Percentiles rank a stretch among this genome's conserved stretches.
Conservation (phyloP, 2,329 filamentous ascomycete genomes). For the Colletotrichum simmondsii region DNA sequence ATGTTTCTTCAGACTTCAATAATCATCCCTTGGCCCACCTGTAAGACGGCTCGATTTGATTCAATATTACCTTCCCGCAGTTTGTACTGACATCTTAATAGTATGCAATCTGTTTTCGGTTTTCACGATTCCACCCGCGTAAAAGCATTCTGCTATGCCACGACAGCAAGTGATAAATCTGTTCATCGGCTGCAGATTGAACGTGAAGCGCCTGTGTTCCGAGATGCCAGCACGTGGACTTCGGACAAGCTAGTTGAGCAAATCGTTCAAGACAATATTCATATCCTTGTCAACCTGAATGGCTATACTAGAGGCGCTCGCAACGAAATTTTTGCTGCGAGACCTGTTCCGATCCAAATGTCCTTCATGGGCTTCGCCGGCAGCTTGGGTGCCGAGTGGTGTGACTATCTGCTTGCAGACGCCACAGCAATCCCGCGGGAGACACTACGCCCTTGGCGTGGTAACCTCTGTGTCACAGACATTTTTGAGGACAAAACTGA, state of each 20-base stretch:
- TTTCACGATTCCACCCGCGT: slow-evolving; percentile 80
- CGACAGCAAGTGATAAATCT: slow-evolving; percentile 89
- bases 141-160: slow-evolving; percentile 94
- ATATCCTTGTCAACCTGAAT: slow-evolving; percentile 97
- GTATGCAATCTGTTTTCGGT: slow-evolving; percentile 98
- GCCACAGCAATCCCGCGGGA: slow-evolving; percentile 84
- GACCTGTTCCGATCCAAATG: slow-evolving; percentile 97
- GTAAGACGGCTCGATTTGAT: slow-evolving; percentile 50
- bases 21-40: slow-evolving; percentile 96
- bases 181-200: slow-evolving; percentile 93
- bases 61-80: background rate
- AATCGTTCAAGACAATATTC: slow-evolving; percentile 88
- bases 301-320: slow-evolving; percentile 96
- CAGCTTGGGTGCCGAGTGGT: slow-evolving; percentile 96
- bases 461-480: slow-evolving; percentile 80
- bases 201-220: slow-evolving; percentile 88
- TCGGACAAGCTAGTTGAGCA: slow-evolving; percentile 86
- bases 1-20: slow-evolving; percentile 98
- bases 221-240: slow-evolving; percentile 88
- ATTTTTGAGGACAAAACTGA: slow-evolving; percentile 74
- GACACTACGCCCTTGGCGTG: slow-evolving; percentile 83
- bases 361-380: slow-evolving; percentile 99
- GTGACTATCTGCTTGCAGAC: slow-evolving; percentile 95
- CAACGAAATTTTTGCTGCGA: slow-evolving; percentile 96
- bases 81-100: slow-evolving; percentile 40